These are phyloP conservation scores for Leccinum boreale DNA, from an alignment of 768 basidiomycete genomes.

Conservation along the genomic window DNA sequence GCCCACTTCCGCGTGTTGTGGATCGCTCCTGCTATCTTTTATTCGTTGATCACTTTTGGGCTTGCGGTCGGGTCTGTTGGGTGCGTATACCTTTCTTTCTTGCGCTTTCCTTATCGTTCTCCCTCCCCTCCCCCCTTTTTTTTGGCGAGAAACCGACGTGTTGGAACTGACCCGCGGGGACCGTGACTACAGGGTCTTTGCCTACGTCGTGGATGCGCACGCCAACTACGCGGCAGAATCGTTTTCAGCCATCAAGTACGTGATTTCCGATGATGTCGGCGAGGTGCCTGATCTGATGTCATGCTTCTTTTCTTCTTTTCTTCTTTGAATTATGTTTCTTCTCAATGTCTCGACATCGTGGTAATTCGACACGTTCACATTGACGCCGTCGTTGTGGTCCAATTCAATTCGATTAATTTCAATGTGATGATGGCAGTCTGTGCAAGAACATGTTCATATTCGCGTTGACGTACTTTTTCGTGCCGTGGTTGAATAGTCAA, in stretches of 20 bases:
- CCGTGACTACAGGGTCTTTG: not conserved
- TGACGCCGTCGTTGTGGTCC: not conserved
- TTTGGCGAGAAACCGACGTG: not conserved
- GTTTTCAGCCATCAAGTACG: not conserved
- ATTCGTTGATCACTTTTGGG: not conserved
- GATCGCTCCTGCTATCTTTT: not conserved
- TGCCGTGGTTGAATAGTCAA: not conserved
- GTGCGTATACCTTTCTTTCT: not conserved
- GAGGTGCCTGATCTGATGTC: not conserved
- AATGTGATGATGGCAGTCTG: not conserved
- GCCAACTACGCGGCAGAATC: not conserved
- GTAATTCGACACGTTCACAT: not conserved
- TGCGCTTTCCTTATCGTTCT: not conserved
- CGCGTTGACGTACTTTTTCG: not conserved
- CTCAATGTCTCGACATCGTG: not conserved
- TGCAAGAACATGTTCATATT: not conserved
- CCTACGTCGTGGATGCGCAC: not conserved
- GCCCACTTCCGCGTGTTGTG: not conserved
- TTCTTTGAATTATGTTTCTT: not conserved
- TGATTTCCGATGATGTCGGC: not conserved
- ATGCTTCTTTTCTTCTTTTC: not conserved
- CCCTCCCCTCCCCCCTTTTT: not conserved
- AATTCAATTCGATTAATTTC: not conserved
- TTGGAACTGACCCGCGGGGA: not conserved
- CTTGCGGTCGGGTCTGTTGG: not conserved